Evolutionary conservation across 176 grass and related monocot genomes (phyloP), one percentile per base, ranked within the genome.

Genomic region (Olyra latifolia): DNA sequence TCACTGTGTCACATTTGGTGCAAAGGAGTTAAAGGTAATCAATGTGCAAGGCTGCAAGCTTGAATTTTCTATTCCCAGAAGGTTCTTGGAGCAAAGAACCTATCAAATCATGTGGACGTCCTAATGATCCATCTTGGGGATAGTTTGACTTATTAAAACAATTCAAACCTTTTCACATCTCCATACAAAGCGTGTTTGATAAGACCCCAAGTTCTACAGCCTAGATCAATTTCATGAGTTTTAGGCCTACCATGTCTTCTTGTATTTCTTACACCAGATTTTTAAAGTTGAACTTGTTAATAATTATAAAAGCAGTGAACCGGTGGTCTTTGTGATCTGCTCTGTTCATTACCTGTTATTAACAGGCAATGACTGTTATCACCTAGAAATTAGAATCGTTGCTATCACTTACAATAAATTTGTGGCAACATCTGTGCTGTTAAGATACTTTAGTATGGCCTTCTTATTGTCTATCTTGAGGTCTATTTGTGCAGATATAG

Each of bases 1-100:
- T 60, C 96, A 99, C 69, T 99, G 96, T 76, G 73, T 95, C 24
- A 95, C 92, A 38, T 91, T 99, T 82, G 92, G 96, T 44, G 64
- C 86, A 39, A 85, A 83, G 43, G 83, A 81, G 28, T 83, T 62
- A 17, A 85, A 91, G 86, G 96, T 98, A 89, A 87, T 35, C 19
- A 6, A 14, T 60, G 49, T 58, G 25, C 6, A 77, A 55, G 43
- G 49, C 46, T 58, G 25, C 6, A 77, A 55, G 43, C 56, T 54
- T 16, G 29, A 39, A 69, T 66, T 67, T 24, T 2, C 16, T 27
- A 38, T 27, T 30, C 12, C 22, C 23, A 66, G 64, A 73, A 74
- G 16, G 17, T 64, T 62, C 25, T 58, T 20, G 11, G 58, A 58
- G 1, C 35, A 59, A 58, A 41, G 11, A 24, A 24, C 72, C 52